A percentile compares a stretch with the other conserved stretches of the same genome.
Conservation (phyloP, 2,329 filamentous ascomycete genomes). For the Lecanicillium sp. region DNA sequence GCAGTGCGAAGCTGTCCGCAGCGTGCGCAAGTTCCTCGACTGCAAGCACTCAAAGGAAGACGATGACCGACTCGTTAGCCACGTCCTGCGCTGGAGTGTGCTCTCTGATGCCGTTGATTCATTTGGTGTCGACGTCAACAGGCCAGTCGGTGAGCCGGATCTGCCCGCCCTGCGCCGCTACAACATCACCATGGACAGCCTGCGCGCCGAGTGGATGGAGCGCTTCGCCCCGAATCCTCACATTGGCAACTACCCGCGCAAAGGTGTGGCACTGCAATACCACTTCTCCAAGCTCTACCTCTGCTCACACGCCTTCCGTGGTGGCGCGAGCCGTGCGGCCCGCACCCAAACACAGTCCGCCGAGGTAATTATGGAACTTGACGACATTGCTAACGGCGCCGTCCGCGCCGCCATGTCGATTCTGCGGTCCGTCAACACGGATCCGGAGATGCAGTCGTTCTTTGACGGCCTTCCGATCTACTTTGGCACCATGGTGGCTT, state of each 20-base stretch:
- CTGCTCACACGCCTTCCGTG: conserved; percentile 15
- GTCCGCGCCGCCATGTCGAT: conserved; percentile 10
- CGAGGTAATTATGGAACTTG: conserved; percentile 9
- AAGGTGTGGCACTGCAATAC: conserved; percentile 15
- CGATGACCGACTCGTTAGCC: conserved; percentile 18
- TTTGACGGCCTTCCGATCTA: conserved; percentile 13
- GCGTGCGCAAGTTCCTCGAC: conserved; percentile 24
- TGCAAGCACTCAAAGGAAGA: conserved; percentile 19
- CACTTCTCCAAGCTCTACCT: conserved; percentile 16
- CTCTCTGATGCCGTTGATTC: conserved; percentile 14
- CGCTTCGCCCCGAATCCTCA: conserved; percentile 9
- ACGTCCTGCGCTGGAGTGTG: conserved; percentile 17
- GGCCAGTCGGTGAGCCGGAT: conserved; percentile 12
- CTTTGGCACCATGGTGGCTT: conserved; percentile 11
- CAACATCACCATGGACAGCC: conserved; percentile 15
- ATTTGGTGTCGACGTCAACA: conserved; percentile 13
- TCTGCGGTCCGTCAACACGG: conserved; percentile 9
- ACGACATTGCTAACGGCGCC: conserved; percentile 11
- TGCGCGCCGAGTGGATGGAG: conserved; percentile 12
- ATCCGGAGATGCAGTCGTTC: conserved; percentile 12
- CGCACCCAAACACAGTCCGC: conserved; percentile 5
- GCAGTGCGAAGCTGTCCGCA: conserved; percentile 17
- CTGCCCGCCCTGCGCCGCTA: conserved; percentile 14
- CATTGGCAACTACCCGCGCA: conserved; percentile 15
- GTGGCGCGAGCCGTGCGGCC: not conserved